phyloP scores from a whole-genome alignment of 805 yeast species.

The Barnettozyma siamensis region DNA sequence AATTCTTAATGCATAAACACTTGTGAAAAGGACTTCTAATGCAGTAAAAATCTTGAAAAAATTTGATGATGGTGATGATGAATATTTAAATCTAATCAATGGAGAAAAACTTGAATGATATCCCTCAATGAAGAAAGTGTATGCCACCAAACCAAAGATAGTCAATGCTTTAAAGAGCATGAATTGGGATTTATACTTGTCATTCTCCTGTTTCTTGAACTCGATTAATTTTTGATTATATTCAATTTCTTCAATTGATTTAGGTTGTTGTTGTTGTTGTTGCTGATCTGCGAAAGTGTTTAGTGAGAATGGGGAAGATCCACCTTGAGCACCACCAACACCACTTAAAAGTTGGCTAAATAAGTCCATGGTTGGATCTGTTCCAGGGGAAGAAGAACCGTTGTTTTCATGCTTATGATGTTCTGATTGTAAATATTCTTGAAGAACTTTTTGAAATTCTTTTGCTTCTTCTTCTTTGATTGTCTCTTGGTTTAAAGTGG shows the following conservation, averaged over 20 bases:
- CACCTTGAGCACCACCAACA: conserved; percentile 8
- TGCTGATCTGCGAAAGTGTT: background rate
- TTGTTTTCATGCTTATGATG: conserved; percentile 10
- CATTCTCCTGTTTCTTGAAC: conserved; percentile 17
- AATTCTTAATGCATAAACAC: conserved; percentile 13
- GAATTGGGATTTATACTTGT: conserved; percentile 20
- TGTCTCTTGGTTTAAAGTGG: background rate
- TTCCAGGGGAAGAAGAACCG: conserved; percentile 1
- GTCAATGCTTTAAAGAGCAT: conserved; percentile 14
- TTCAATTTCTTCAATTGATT: conserved; percentile 4
- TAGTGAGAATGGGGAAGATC: background rate
- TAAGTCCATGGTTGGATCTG: conserved; percentile 13
- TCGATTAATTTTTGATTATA: conserved; percentile 8
- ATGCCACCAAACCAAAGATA: conserved; percentile 6
- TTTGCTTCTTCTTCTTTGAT: conserved; percentile 10
- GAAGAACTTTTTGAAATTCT: conserved; percentile 20
- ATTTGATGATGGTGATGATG: background rate
- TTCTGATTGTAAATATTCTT: conserved; percentile 15
- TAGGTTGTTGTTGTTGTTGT: background rate
- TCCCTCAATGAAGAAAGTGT: conserved; percentile 8
- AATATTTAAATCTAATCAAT: conserved; percentile 9
- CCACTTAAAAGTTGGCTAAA: conserved; percentile 7
- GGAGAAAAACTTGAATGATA: conserved; percentile 11
- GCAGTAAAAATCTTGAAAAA: conserved; percentile 16
- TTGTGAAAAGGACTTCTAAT: conserved; percentile 18